A percentile compares a stretch with the other conserved stretches of the same genome.
Conservation (phyloP, 257 asterid species). For the Solanum neorickii region DNA sequence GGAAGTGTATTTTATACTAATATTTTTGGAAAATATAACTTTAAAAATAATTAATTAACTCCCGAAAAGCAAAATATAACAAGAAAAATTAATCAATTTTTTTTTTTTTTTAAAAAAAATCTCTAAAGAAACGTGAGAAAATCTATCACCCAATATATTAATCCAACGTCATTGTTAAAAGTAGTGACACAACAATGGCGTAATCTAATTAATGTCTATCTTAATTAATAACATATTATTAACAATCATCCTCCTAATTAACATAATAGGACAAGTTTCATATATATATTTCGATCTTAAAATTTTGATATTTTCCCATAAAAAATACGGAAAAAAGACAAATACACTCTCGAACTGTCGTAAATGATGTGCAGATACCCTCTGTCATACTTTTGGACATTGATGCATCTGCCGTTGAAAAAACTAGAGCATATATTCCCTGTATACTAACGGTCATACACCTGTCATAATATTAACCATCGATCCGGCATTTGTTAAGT, state of each 20-base stretch:
- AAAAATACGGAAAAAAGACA: too few relatives aligned
- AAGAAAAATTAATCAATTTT: accelerated
- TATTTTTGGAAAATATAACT: too few relatives aligned
- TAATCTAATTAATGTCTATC: not conserved
- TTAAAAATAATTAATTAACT: too few relatives aligned
- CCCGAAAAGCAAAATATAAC: not conserved
- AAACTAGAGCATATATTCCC: too few relatives aligned
- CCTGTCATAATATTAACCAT: too few relatives aligned
- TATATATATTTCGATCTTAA: not conserved
- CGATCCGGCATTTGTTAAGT: too few relatives aligned
- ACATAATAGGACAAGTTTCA: not conserved
- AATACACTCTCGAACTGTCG: accelerated
- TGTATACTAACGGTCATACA: too few relatives aligned
- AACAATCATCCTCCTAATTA: not conserved
- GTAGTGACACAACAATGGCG: not conserved
- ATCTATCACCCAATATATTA: not conserved
- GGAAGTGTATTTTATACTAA: too few relatives aligned
- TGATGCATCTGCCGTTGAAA: too few relatives aligned
- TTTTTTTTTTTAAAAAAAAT: not conserved
- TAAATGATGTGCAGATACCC: accelerated
- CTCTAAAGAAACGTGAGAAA: not conserved
- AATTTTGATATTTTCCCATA: too few relatives aligned
- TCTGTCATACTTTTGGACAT: too few relatives aligned
- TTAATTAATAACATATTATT: not conserved
- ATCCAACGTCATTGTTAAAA: not conserved